Base-by-base conservation (phyloP, 2,329 filamentous ascomycete genomes). In the Amauroascus niger region DNA sequence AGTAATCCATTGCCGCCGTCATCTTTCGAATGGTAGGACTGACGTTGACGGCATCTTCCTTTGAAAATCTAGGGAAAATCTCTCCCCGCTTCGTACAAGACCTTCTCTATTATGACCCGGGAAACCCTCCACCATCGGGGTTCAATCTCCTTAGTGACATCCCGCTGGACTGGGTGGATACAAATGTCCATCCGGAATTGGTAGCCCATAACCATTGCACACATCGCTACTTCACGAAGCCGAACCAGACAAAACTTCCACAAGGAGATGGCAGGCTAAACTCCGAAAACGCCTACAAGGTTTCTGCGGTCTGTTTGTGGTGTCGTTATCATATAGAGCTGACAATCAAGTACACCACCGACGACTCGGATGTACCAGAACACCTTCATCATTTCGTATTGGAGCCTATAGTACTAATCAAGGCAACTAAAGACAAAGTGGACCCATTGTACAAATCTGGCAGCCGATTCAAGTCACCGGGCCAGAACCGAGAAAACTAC, bases 241-340 rank as follows among this genome's bases (percentile, higher is more conserved):
- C 68, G 18, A 70, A 73, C 44, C 80, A 84, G 65, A 80, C 77
- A 68, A 44, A 62, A 53, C 16, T 65, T 69, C 9, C 74, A 76
- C 53, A 63, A 68, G 28, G 62, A 66, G 30, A 65, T 70, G 33
- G 65, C 68, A 55, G 58, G 59, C 30, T 56, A 65, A 6, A 33
- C n/a, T 2, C 14, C n/a, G 16, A 39, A 14, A 74, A 74, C 2
- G 63, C 73, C 45, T 81, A 79, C 63, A 80, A 76, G 59, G 71
- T 84, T 26, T 77, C 82, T 14, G 75, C 81, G 2, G 75, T 81
- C 59, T 87, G 84, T 66, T 68, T 73, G 53, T 73, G 71, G 55
- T 87, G 84, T 64, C 77, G 80, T 49, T 74, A 75, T 62, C 83
- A 87, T 66, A 69, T 85, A 41, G 75, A 81, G 59, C 64, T 87